These are phyloP conservation scores for Hericium erinaceus DNA, from an alignment of 768 basidiomycete species.

Conservation along the genomic window DNA sequence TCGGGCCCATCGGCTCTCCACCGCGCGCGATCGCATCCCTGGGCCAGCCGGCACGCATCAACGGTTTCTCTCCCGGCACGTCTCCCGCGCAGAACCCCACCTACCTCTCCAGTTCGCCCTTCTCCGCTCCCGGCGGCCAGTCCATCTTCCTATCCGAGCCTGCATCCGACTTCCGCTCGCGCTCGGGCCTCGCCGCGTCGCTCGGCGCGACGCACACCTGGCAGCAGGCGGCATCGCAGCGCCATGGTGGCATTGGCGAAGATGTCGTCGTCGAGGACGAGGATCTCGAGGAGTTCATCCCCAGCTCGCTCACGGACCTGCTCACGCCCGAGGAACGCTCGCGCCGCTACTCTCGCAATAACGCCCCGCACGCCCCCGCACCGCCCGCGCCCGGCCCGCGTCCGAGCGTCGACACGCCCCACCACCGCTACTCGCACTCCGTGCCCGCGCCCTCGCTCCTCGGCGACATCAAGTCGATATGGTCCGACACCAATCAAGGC, in stretches of 20 bases:
- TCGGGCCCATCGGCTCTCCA: conserved; percentile 80
- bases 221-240: conserved; percentile 14
- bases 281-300: conserved; percentile 83
- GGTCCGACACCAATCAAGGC: conserved; percentile 53
- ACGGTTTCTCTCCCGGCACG: conserved; percentile 47
- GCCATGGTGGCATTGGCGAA: not conserved
- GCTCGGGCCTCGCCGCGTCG: conserved; percentile 52
- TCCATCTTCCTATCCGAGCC: conserved; percentile 39
- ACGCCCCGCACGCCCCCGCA: conserved; percentile 27
- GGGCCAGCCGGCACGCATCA: conserved; percentile 28
- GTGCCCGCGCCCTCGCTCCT: conserved; percentile 75
- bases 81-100: conserved; percentile 38
- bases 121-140: conserved; percentile 65
- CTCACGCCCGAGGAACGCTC: conserved; percentile 83
- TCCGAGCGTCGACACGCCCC: conserved; percentile 22
- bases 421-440: conserved; percentile 74
- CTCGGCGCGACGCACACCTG: conserved; percentile 48
- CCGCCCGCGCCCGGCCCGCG: conserved; percentile 7
- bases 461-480: conserved; percentile 72
- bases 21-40: conserved; percentile 37
- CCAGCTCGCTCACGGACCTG: conserved; percentile 80
- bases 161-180: conserved; percentile 25
- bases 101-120: conserved; percentile 56
- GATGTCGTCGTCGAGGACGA: conserved; percentile 54
- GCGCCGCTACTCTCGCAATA: conserved; percentile 70